Percentiles rank a stretch among this genome's conserved stretches.
These are phyloP conservation scores for Ogataea paraovalis DNA, from an alignment of 805 yeast genomes.

Conservation along the genomic window DNA sequence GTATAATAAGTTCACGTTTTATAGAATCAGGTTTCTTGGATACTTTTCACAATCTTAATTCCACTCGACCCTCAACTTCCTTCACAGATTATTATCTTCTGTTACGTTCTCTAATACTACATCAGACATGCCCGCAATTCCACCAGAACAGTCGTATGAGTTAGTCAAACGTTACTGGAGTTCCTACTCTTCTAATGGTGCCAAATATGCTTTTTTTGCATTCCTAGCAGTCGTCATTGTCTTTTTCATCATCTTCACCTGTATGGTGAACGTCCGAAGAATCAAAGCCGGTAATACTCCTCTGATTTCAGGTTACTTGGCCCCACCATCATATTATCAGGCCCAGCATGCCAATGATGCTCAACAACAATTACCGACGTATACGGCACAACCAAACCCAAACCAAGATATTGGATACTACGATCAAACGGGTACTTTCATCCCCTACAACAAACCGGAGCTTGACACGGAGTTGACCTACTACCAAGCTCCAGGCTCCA, in stretches of 20 bases:
- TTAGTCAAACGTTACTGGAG: slow-evolving; percentile 16
- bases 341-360: slow-evolving; percentile 51
- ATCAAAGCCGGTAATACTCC: slow-evolving; percentile 51
- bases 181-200: slow-evolving; percentile 20
- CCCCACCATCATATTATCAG: slow-evolving; percentile 71
- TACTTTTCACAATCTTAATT: background rate
- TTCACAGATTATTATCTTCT: background rate
- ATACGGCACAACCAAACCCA: slow-evolving; percentile 62
- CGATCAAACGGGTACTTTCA: slow-evolving; percentile 55
- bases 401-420: slow-evolving; percentile 72
- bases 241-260: slow-evolving; percentile 44
- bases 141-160: slow-evolving; percentile 1
- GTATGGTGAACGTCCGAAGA: slow-evolving; percentile 54
- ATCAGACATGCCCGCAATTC: slow-evolving; percentile 2
- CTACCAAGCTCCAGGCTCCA: background rate
- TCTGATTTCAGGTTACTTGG: slow-evolving; percentile 48
- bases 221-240: slow-evolving; percentile 49
- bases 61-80: background rate
- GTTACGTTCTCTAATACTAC: too few species aligned
- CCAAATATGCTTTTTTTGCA: slow-evolving; percentile 66
- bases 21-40: too few species aligned
- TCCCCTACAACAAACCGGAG: slow-evolving; percentile 19
- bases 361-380: slow-evolving; percentile 55
- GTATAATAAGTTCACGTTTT: too few species aligned
- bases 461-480: background rate